phyloP scores from a whole-genome alignment of 805 yeast genomes.

The Sugiyamaella boreocaroliniensis region DNA sequence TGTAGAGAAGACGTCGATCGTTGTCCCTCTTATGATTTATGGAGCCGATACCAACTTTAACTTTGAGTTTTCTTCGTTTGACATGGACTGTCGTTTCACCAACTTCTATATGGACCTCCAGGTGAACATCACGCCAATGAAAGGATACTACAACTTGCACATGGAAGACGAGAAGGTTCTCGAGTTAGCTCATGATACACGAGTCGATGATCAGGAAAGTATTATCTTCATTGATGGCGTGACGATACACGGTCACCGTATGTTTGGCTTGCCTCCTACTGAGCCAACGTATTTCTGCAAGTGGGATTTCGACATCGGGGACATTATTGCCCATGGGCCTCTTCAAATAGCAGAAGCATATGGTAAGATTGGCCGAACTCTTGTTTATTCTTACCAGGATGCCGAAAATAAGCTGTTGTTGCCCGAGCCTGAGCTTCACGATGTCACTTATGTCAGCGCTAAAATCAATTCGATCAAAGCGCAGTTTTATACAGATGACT shows the following conservation, averaged over 20 bases:
- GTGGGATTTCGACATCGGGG: constrained; percentile 78
- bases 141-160: constrained; percentile 27
- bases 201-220: constrained; percentile 11
- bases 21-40: constrained; percentile 69
- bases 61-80: constrained; percentile 56
- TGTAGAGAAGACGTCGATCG: constrained; percentile 60
- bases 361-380: constrained; percentile 37
- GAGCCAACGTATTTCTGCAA: constrained; percentile 85
- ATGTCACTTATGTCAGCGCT: constrained; percentile 61
- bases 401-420: constrained; percentile 65
- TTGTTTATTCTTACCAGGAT: constrained; percentile 63
- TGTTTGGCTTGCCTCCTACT: constrained; percentile 86
- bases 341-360: constrained; percentile 33
- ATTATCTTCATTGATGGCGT: constrained; percentile 46
- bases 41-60: constrained; percentile 56
- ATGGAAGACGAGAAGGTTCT: constrained; percentile 14
- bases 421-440: constrained; percentile 51
- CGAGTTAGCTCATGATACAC: constrained; percentile 9
- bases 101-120: constrained; percentile 88
- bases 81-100: constrained; percentile 76
- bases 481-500: constrained; percentile 34
- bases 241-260: constrained; percentile 75
- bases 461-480: constrained; percentile 44
- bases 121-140: constrained; percentile 58
- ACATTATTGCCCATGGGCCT: constrained; percentile 46